Percentiles rank a stretch among this genome's conserved stretches.
Evolutionary conservation across 163 green algal species (phyloP).

Genomic region (Scenedesmus sp.): DNA sequence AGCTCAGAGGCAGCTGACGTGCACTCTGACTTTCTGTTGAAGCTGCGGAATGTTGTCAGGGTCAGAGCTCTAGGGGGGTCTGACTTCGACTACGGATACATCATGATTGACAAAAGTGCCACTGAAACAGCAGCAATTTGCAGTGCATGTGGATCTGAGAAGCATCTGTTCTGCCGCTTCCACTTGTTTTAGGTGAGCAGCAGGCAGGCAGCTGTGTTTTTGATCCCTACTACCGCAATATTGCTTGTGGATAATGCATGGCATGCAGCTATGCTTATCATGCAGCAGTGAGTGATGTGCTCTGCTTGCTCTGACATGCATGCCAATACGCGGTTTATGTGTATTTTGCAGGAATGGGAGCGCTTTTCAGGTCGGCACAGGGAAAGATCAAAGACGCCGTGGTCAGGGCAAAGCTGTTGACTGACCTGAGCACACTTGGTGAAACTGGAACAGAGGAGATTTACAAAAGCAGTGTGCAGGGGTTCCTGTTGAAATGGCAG

Average conservation of each 20-base stretch:
- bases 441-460: not conserved
- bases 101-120: not conserved
- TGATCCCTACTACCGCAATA: no score
- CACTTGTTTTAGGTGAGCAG: not conserved
- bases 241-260: not conserved
- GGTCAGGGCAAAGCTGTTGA: not conserved
- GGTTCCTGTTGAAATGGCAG: not conserved
- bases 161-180: not conserved
- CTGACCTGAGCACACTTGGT: not conserved
- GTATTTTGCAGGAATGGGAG: not conserved
- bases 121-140: not conserved
- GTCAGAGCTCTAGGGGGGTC: not conserved
- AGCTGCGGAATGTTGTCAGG: not conserved
- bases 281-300: not conserved
- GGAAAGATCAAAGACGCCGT: not conserved
- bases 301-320: not conserved
- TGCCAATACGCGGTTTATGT: not conserved
- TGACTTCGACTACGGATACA: not conserved
- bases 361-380: not conserved
- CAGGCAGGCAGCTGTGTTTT: no score
- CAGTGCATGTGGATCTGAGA: not conserved
- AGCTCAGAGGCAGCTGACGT: not conserved
- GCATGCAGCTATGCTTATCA: not conserved
- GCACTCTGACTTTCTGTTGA: not conserved
- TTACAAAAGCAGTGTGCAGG: not conserved